Evolutionary conservation across 345 rosid species (phyloP), one percentile per base, ranked within the genome.

Genomic region (Toxicodendron radicans): DNA sequence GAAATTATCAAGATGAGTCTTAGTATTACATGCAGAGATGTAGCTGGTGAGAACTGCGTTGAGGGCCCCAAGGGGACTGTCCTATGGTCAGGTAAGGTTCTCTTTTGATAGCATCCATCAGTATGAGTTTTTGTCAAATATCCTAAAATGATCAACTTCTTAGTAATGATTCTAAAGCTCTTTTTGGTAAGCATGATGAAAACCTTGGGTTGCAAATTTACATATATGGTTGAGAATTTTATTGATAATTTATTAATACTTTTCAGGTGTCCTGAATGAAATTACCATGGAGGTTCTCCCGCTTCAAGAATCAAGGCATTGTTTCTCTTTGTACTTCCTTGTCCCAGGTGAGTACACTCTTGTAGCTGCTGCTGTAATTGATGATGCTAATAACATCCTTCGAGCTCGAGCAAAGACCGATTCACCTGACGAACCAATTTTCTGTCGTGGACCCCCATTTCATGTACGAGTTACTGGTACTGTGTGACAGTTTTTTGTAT

Each of bases 291-390:
- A 93, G 81, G 92, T 84, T 78, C 91, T 91, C 3, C 92, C 98
- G 0, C 87, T 96, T 35, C 79, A 86, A 83, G 98, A 93, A 85
- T 64, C 83, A 18, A 87, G 80, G 76, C 98, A 92, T 73, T 18
- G 85, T 43, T 96, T 96, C 85, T 87, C 98, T 6, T 82, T 96
- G 27, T 88, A 92, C 81, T 91, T 93, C 77, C 95, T 93, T 58
- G 95, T 93, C 18, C 99, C 97, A 0, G 99, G 99, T 64, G 98
- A 93, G 82, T 96, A 93, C 83, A 89, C 97, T 2, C 72, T 96
- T 79, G 87, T 86, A 43, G 95, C 97, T 43, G 92, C 97, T 17
- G 98, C 97, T 10, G 91, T 93, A 24, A 89, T 96, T 4, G 95
- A 90, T 75, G 92, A 91, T 72, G 92, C 97, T 10, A 93, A 87